phyloP scores from a whole-genome alignment of 768 basidiomycete species.

The Tephrocybe sp. region DNA sequence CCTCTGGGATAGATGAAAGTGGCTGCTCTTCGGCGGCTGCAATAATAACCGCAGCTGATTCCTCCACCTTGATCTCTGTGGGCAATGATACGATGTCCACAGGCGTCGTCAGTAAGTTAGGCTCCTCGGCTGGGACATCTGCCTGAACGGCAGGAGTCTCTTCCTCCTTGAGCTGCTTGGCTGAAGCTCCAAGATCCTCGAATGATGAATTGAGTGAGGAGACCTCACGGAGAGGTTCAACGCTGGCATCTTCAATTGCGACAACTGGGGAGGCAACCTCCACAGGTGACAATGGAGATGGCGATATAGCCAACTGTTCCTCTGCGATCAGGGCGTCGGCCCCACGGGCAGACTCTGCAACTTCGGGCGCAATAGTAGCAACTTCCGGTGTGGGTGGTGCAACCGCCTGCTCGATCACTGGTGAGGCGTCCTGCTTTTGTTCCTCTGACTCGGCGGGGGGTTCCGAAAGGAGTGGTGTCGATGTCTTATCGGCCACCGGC shows the following conservation, averaged over 20 bases:
- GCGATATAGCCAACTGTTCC: not conserved
- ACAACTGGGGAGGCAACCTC: not conserved
- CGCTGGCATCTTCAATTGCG: not conserved
- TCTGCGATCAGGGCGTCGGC: not conserved
- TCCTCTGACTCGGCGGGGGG: too few species aligned
- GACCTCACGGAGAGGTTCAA: slow-evolving; percentile 2
- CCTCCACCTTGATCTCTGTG: not conserved
- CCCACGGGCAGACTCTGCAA: not conserved
- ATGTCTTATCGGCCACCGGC: not conserved
- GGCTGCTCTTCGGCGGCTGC: not conserved
- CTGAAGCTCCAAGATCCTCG: slow-evolving; percentile 4
- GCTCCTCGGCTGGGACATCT: not conserved
- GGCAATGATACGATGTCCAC: not conserved
- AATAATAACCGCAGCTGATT: not conserved
- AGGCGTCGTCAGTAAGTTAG: not conserved
- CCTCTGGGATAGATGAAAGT: not conserved
- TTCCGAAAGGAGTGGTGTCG: not conserved
- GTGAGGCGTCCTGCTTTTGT: not conserved
- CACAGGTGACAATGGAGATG: not conserved
- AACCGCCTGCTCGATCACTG: not conserved
- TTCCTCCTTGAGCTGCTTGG: not conserved
- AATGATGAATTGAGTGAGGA: slow-evolving; percentile 14
- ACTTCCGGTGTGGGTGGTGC: not conserved
- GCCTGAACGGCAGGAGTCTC: not conserved
- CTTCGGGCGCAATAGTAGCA: not conserved